phyloP scores from a whole-genome alignment of 83 land plant species.

The Larix sibirica region DNA sequence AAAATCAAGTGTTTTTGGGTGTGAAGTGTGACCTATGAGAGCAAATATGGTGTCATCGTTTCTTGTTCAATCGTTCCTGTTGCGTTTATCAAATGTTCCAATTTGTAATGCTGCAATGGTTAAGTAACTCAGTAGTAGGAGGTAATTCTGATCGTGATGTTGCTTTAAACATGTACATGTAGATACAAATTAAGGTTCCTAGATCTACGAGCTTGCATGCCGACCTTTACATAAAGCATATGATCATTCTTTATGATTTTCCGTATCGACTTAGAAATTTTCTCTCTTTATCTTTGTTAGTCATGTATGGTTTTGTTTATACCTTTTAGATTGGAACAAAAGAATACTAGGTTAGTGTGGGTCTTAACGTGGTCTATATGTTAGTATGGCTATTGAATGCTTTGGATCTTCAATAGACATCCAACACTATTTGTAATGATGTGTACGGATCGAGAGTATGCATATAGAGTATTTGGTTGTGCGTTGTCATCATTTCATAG shows the following conservation, averaged over 20 bases:
- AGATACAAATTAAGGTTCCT: background rate
- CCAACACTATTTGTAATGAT: background rate
- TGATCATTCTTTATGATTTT: background rate
- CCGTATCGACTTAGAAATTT: background rate
- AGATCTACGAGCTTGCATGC: background rate
- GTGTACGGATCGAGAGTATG: background rate
- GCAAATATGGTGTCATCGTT: too few relatives aligned
- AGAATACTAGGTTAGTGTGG: background rate
- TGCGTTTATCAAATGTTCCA: too few relatives aligned
- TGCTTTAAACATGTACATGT: background rate
- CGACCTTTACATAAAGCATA: background rate
- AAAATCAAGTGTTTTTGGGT: too few relatives aligned
- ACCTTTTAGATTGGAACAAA: background rate
- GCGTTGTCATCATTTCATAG: background rate
- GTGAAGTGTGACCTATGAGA: too few relatives aligned
- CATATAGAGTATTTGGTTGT: background rate
- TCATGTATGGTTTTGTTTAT: background rate
- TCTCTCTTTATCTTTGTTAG: background rate
- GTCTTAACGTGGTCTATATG: slow-evolving; percentile 1
- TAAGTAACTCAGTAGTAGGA: too few relatives aligned
- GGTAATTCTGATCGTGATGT: background rate
- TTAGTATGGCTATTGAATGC: background rate
- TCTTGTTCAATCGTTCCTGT: too few relatives aligned
- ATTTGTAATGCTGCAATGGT: too few relatives aligned
- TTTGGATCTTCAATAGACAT: background rate